Percentiles rank a stretch among this genome's conserved stretches.
Conservation (phyloP, 257 asterid genomes). For the Solanum pimpinellifolium region DNA sequence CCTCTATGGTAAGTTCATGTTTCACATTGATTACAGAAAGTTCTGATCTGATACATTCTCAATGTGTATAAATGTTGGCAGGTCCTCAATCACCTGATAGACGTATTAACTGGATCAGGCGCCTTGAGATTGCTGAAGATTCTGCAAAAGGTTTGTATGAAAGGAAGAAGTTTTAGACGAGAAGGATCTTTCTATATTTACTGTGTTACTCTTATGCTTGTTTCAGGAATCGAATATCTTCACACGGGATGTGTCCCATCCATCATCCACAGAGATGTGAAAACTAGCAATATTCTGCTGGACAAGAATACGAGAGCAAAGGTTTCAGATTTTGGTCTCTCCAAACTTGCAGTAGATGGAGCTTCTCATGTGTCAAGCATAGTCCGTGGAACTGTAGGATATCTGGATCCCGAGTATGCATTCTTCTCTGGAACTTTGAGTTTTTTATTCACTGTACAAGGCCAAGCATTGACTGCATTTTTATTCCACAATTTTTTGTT, state of each 20-base stretch:
- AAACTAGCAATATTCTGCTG: conserved; percentile 92
- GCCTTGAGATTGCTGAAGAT: conserved; percentile 98
- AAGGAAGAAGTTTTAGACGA: background rate
- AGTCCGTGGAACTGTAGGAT: conserved; percentile 98
- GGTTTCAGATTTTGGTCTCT: conserved; percentile 98
- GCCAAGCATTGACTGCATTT: background rate
- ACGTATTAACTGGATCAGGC: conserved; percentile 73
- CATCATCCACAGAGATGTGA: conserved; percentile 88
- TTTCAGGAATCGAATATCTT: conserved; percentile 93
- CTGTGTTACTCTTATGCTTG: background rate
- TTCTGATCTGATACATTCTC: background rate
- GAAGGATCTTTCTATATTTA: background rate
- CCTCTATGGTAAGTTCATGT: conserved; percentile 49
- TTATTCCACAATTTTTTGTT: background rate
- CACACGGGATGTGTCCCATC: conserved; percentile 98
- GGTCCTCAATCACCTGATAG: conserved; percentile 63
- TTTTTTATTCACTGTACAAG: background rate
- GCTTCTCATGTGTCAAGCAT: conserved; percentile 97
- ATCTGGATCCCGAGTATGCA: conserved; percentile 95
- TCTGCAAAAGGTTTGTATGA: conserved; percentile 76
- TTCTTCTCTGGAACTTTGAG: background rate
- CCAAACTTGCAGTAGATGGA: conserved; percentile 92
- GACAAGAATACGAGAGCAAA: conserved; percentile 91
- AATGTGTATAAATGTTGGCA: conserved; percentile 6
- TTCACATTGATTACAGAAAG: background rate